These are phyloP conservation scores for Pseudogymnoascus sp. DNA, from an alignment of 2,329 filamentous ascomycete species.

Conservation along the genomic window DNA sequence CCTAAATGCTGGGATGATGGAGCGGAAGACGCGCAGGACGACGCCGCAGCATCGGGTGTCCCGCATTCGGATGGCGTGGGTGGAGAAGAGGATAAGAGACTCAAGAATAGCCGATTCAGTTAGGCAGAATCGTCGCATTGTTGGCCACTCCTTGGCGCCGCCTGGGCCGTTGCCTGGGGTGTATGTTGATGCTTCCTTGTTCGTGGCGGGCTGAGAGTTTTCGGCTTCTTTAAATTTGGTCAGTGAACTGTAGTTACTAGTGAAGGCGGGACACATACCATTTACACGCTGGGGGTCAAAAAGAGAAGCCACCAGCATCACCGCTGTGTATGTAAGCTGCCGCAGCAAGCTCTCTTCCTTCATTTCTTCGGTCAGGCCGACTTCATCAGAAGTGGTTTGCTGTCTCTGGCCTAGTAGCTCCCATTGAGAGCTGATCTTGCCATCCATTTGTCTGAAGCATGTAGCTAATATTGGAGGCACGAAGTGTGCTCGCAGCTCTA, in stretches of 20 bases:
- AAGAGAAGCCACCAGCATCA: conserved; percentile 84
- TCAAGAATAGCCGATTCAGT: conserved; percentile 72
- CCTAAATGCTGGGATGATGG: conserved; percentile 70
- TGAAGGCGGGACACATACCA: conserved; percentile 33
- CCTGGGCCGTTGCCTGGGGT: conserved; percentile 15
- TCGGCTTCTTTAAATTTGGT: conserved; percentile 1
- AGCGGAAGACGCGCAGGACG: conserved; percentile 78
- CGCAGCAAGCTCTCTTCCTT: conserved; percentile 92
- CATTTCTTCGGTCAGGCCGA: conserved; percentile 91
- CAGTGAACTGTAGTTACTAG: neutral
- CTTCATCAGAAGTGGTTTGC: conserved; percentile 56
- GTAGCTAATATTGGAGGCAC: conserved; percentile 74
- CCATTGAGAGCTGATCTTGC: conserved; percentile 85
- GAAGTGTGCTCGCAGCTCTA: conserved; percentile 68
- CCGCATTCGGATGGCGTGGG: conserved; percentile 79
- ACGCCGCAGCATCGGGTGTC: conserved; percentile 83
- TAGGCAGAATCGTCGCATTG: conserved; percentile 76
- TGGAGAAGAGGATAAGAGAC: conserved; percentile 84
- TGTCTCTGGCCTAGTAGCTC: conserved; percentile 61
- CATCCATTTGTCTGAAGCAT: conserved; percentile 79
- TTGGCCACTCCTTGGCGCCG: conserved; percentile 39
- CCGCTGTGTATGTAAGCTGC: conserved; percentile 84
- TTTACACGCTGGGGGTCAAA: conserved; percentile 66
- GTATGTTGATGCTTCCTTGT: conserved; percentile 27
- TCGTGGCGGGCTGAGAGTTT: conserved; percentile 9